phyloP scores from a whole-genome alignment of 2,329 filamentous ascomycete genomes.

The Plectosphaerella sp. region DNA sequence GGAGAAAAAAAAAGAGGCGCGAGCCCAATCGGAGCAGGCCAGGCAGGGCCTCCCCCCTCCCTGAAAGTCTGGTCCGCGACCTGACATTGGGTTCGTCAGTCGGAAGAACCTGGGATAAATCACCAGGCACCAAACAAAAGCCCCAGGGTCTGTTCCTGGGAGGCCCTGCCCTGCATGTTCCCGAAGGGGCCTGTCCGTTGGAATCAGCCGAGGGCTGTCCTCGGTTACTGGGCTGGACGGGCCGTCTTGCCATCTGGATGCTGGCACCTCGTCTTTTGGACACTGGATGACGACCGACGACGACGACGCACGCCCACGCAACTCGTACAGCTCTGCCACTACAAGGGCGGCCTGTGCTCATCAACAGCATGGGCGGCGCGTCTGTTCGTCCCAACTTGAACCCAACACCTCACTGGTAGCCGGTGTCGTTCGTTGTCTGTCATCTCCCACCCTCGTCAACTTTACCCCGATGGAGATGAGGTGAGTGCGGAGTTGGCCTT shows the following conservation, averaged over 20 bases:
- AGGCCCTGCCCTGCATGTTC: neutral
- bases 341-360: too few species aligned
- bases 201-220: neutral
- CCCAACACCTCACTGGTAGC: too few species aligned
- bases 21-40: constrained; percentile 3
- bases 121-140: neutral
- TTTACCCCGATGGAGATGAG: too few species aligned
- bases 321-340: too few species aligned
- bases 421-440: too few species aligned
- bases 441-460: too few species aligned
- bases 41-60: neutral
- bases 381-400: too few species aligned
- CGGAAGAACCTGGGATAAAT: too few species aligned
- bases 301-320: too few species aligned
- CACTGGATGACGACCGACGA: neutral
- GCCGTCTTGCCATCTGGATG: neutral
- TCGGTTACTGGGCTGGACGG: neutral
- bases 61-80: neutral
- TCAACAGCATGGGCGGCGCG: too few species aligned
- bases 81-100: too few species aligned
- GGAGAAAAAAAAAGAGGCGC: constrained; percentile 4
- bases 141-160: neutral
- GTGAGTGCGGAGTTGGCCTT: too few species aligned
- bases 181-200: neutral
- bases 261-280: constrained; percentile 1